These are phyloP conservation scores for Alternaria viburni DNA, from an alignment of 2,329 filamentous ascomycete species.

Conservation along the genomic window DNA sequence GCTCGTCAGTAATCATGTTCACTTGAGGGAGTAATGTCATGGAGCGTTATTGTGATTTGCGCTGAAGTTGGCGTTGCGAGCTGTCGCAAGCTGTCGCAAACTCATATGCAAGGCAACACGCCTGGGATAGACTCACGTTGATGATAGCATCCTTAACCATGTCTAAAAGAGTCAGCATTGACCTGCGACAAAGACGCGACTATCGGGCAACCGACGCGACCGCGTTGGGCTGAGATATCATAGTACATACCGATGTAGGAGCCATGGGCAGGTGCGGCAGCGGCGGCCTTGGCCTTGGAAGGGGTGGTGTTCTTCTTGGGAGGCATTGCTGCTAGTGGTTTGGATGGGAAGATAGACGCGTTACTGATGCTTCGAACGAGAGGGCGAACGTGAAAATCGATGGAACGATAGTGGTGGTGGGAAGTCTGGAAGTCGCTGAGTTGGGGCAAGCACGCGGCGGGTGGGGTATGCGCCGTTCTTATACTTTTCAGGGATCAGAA, in stretches of 20 bases:
- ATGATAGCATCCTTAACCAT: conserved; percentile 77
- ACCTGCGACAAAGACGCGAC: conserved; percentile 57
- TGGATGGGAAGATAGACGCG: conserved; percentile 31
- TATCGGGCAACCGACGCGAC: conserved; percentile 52
- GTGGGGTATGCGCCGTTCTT: conserved; percentile 37
- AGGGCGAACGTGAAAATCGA: conserved; percentile 27
- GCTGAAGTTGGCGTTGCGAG: conserved; percentile 44
- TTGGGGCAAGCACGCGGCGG: conserved; percentile 34
- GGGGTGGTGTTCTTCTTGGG: conserved; percentile 67
- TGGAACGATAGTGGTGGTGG: conserved; percentile 24
- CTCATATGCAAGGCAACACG: conserved; percentile 51
- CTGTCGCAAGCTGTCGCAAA: conserved; percentile 14
- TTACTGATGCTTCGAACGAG: conserved; percentile 46
- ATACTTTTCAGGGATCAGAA: conserved; percentile 29
- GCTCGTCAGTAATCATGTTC: conserved; percentile 56
- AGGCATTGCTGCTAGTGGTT: conserved; percentile 61
- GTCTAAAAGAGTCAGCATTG: conserved; percentile 64
- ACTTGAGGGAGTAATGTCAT: conserved; percentile 8
- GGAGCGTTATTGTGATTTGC: conserved; percentile 35
- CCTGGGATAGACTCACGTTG: conserved; percentile 67
- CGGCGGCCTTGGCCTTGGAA: conserved; percentile 64
- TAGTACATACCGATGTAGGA: conserved; percentile 69
- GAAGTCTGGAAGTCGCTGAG: conserved; percentile 34
- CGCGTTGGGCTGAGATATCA: conserved; percentile 52
- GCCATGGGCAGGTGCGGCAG: conserved; percentile 62